Evolutionary conservation across 73 alveolate species (phyloP), one percentile per base, ranked within the genome.

Genomic region (Effrenium voratum): DNA sequence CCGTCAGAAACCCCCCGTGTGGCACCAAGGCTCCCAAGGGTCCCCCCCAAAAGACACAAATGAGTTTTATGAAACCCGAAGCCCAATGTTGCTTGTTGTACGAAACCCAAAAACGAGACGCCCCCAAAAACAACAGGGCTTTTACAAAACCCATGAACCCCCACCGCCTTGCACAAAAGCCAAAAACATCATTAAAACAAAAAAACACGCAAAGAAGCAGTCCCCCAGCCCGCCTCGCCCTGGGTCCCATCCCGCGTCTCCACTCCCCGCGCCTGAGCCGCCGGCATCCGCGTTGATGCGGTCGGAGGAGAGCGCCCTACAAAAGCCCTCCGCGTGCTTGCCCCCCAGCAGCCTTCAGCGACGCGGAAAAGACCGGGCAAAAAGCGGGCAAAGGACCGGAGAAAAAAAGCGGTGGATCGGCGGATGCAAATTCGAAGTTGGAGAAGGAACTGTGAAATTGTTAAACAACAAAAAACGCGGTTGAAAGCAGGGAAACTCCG

Each of bases 341-440:
- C 97, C 97, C 6, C 97, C 97, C 88, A 90, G n/a, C 55, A 90
- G 97, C 97, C 97, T 90, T n/a, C 50, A 43, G 52, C 52, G 22
- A 2, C 34, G 15, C 77, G 5, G 77, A 52, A 57, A 22, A 30
- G 28, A 57, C 28, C 72, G 72, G 28, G 28, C n/a, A 57, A 22
- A 30, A 22, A 22, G 72, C n/a, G 72, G 28, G 28, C 16, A 57
- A 0, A 22, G 72, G 6, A 57, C 28, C n/a, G n/a, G 28, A 57
- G 3, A 57, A 57, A 57, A 22, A 2, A 30, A 22, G 72, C 16
- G 72, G 28, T 1, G 16, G 72, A 30, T 12, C 22, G 68, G 68
- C 68, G 22, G n/a, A 2, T 0, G n/a, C 1, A 57, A 57, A 57
- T 57, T 22, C n/a, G 1, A 22, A 22, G 72, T 22, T n/a, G n/a